phyloP scores from a whole-genome alignment of 2,329 filamentous ascomycete species.

The Alternaria ethzedia region DNA sequence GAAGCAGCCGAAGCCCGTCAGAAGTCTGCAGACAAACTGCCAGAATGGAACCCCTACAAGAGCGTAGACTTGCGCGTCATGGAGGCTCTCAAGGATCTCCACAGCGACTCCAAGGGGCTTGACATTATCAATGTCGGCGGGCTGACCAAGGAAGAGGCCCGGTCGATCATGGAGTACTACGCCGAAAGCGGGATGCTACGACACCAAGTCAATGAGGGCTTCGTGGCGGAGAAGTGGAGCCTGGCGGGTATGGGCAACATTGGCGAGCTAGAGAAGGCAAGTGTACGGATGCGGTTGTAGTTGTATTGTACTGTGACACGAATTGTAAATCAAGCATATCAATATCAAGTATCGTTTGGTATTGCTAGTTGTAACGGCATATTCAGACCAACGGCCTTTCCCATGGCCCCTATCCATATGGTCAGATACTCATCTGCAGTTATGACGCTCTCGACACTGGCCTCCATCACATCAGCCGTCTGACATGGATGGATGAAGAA shows the following conservation, averaged over 20 bases:
- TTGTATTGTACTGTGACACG: slow-evolving; percentile 26
- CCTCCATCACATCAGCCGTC: slow-evolving; percentile 79
- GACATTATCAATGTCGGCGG: slow-evolving; percentile 66
- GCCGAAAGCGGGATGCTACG: slow-evolving; percentile 82
- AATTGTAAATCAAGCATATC: slow-evolving; percentile 27
- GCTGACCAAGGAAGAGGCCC: slow-evolving; percentile 75
- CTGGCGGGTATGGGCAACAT: slow-evolving; percentile 81
- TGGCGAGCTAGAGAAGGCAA: slow-evolving; percentile 81
- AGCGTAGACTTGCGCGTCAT: slow-evolving; percentile 61
- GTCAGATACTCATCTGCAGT: slow-evolving; percentile 73
- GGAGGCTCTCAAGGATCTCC: slow-evolving; percentile 52
- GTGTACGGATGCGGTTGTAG: slow-evolving; percentile 49
- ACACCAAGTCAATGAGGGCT: slow-evolving; percentile 70
- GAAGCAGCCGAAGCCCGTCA: slow-evolving; percentile 56
- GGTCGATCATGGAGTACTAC: slow-evolving; percentile 90
- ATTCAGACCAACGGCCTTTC: slow-evolving; percentile 78
- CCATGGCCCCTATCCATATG: slow-evolving; percentile 88
- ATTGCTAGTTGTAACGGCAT: slow-evolving; percentile 69
- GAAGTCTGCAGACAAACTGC: slow-evolving; percentile 39
- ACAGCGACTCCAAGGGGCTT: slow-evolving; percentile 39
- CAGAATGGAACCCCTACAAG: slow-evolving; percentile 59
- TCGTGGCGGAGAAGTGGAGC: slow-evolving; percentile 83
- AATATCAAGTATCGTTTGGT: not conserved
- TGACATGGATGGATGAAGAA: slow-evolving; percentile 96
- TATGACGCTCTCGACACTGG: slow-evolving; percentile 49